These are phyloP conservation scores for Wickerhamiella musiphila DNA, from an alignment of 805 yeast species.

Conservation along the genomic window DNA sequence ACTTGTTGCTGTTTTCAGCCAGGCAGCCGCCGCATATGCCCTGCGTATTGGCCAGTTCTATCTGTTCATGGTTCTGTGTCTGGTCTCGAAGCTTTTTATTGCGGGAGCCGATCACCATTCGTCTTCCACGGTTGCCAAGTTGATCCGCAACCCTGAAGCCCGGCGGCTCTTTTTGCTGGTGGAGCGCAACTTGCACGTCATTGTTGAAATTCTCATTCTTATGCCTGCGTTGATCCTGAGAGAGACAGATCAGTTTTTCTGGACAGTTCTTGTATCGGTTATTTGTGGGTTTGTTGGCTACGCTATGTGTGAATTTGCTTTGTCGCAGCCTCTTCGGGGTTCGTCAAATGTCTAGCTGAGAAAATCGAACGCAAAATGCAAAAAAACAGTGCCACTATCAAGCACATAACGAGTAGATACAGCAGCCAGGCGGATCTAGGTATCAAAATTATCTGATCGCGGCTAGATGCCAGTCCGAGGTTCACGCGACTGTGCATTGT, in stretches of 20 bases:
- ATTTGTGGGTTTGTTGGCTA: conserved; percentile 7
- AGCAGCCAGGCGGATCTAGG: too few species aligned
- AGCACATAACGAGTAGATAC: too few species aligned
- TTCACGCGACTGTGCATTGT: too few species aligned
- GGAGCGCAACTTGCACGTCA: conserved; percentile 6
- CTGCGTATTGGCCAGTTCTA: too few species aligned
- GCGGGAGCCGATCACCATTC: too few species aligned
- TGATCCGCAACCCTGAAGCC: not conserved
- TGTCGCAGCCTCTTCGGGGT: not conserved
- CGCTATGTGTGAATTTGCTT: not conserved
- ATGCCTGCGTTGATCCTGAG: conserved; percentile 9
- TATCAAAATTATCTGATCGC: too few species aligned
- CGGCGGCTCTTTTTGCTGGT: conserved; percentile 7
- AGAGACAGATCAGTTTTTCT: conserved; percentile 4
- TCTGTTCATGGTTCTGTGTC: too few species aligned
- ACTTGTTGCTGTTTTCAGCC: conserved; percentile 4
- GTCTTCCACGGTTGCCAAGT: not conserved
- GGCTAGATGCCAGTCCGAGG: too few species aligned
- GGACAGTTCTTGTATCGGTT: conserved; percentile 8
- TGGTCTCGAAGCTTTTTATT: too few species aligned
- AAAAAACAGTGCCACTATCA: too few species aligned
- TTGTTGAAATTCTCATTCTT: conserved; percentile 7
- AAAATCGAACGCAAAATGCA: too few species aligned
- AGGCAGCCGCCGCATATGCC: not conserved
- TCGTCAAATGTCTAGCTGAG: too few species aligned